Evolutionary conservation across 306 rosid genomes (phyloP), one percentile per base, ranked within the genome.

Genomic region (Trifolium fragiferum): DNA sequence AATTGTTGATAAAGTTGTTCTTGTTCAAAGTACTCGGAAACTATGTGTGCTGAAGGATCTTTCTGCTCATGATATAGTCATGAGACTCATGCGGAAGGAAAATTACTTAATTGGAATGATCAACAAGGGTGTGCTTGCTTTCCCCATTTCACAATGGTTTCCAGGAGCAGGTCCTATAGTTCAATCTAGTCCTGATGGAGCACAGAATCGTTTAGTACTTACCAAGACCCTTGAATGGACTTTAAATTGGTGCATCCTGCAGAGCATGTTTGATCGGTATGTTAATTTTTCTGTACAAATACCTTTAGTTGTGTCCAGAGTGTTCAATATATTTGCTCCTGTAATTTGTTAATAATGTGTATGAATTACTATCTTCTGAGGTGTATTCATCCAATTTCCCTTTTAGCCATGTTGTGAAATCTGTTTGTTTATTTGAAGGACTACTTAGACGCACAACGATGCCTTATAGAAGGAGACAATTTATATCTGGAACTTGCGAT

Each of bases 231-330:
- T 94, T 37, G 97, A 94, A 75, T 94, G 99, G 99, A 87, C 96
- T 70, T 92, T 94, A 78, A 94, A 88, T 81, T 92, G 99, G 99
- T 90, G 95, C 87, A 92, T 94, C 70, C 76, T 92, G 78, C 95
- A 94, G 78, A 92, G 95, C 90, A 94, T 94, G 99, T 94, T 94
- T 85, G 99, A 94, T 84, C 87, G 98, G 97, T 93, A 87, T 27
- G 83, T 79, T 74, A 74, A 58, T 58, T 73, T 27, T 57, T 72
- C 3, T 19, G 15, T 57, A 27, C 46, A 49, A 70, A 64, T 19
- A 16, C 55, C 10, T 57, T 37, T 46, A 47, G 38, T 37, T 53
- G 27, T 77, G 8, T 20, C 51, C 18, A 41, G 20, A 37, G 58
- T 60, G 37, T 74, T 82, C 59, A 59, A 20, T 37, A 49, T 50